Percentiles rank a stretch among this genome's conserved stretches.
Conservation (phyloP, 208 protist species). For the Endotrypanum monterogeii region DNA sequence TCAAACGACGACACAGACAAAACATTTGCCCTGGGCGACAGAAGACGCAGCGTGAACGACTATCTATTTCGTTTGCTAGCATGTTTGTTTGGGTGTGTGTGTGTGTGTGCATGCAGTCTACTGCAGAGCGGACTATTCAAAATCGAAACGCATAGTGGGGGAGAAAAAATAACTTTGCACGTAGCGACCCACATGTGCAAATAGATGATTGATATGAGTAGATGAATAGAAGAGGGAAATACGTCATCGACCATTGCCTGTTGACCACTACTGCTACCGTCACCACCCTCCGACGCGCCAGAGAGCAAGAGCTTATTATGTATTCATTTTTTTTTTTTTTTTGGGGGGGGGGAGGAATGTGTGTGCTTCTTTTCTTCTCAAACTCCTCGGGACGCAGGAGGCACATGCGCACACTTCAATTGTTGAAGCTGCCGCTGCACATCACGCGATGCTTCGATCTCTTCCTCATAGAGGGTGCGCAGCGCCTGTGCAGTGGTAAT, state of each 20-base stretch:
- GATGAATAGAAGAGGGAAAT: not conserved
- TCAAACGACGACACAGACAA: too few species aligned
- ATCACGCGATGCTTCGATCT: slow-evolving; percentile 26
- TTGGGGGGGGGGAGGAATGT: too few species aligned
- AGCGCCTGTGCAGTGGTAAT: slow-evolving; percentile 39
- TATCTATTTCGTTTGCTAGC: not conserved
- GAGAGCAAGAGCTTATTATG: too few species aligned
- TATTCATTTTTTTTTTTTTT: too few species aligned
- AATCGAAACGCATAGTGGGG: not conserved
- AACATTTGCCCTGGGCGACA: not conserved
- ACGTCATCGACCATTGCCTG: not conserved
- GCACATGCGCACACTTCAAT: not conserved
- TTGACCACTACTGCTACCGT: not conserved
- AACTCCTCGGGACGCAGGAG: not conserved
- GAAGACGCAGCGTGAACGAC: not conserved
- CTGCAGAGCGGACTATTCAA: not conserved
- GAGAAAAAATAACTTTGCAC: not conserved
- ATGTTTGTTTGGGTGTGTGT: not conserved
- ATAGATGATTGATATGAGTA: not conserved
- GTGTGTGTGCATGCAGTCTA: not conserved
- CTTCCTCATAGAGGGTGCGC: slow-evolving; percentile 40
- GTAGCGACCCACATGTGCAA: not conserved
- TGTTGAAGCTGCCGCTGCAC: slow-evolving; percentile 19
- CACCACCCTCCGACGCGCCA: not conserved
- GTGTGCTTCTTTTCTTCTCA: not conserved